These are phyloP conservation scores for Umbelopsis sp. DNA, from an alignment of 371 early-diverging fungal species.

Conservation along the genomic window DNA sequence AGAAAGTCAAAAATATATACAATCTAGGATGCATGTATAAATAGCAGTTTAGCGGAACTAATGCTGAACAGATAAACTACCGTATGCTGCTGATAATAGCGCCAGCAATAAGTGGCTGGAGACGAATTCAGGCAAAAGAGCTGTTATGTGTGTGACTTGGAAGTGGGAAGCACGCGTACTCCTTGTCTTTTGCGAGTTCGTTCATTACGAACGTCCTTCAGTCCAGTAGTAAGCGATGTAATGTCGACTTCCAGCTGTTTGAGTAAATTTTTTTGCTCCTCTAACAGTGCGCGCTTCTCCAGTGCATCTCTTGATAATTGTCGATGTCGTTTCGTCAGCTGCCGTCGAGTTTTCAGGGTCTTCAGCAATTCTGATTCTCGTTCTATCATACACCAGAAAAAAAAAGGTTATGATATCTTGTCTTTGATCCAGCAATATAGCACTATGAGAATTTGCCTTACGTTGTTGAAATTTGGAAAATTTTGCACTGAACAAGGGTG, in stretches of 20 bases:
- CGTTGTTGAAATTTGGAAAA: slow-evolving; percentile 9
- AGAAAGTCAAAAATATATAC: too few species aligned
- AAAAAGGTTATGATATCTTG: background rate
- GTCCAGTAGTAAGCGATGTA: background rate
- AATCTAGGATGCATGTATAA: too few species aligned
- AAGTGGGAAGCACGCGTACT: background rate
- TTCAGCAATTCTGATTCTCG: background rate
- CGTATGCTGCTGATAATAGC: too few species aligned
- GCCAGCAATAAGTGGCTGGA: too few species aligned
- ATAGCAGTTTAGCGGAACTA: too few species aligned
- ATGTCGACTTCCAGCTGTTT: background rate
- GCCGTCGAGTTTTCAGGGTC: background rate
- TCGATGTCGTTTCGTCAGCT: background rate
- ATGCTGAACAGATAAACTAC: too few species aligned
- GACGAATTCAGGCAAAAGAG: too few species aligned
- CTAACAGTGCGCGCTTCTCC: background rate
- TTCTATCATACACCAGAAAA: background rate
- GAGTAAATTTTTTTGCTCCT: background rate
- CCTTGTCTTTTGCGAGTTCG: background rate
- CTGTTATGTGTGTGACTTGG: too few species aligned
- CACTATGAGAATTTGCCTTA: background rate
- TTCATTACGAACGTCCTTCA: background rate
- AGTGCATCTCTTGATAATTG: background rate
- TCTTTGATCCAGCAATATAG: background rate
- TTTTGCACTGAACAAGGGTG: background rate